Percentiles rank a stretch among this genome's conserved stretches.
These are phyloP conservation scores for Sclerotinia borealis DNA, from an alignment of 2,329 filamentous ascomycete species.

Conservation along the genomic window DNA sequence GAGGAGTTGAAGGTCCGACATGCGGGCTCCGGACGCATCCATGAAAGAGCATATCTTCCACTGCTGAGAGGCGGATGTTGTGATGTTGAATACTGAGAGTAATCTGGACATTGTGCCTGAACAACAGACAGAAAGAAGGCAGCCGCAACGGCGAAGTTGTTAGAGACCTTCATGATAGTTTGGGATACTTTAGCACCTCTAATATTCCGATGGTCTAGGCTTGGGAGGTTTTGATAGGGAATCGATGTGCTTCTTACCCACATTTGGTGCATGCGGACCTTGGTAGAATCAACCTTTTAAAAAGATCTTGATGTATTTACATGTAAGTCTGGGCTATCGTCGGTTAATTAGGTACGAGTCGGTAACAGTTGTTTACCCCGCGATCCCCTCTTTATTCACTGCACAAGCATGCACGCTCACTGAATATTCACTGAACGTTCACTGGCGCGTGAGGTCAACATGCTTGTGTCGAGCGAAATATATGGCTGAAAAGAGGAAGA, in stretches of 20 bases:
- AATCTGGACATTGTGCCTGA: constrained; percentile 53
- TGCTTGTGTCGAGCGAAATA: neutral
- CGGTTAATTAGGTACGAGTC: neutral
- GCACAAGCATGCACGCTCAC: neutral
- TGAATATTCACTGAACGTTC: too few relatives aligned
- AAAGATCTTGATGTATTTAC: neutral
- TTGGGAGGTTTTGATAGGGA: neutral
- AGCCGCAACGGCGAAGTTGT: neutral
- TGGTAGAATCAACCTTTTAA: neutral
- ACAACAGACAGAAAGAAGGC: neutral
- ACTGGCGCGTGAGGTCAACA: constrained; percentile 10
- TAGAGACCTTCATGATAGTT: neutral
- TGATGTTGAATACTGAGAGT: constrained; percentile 51
- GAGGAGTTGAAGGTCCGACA: constrained; percentile 79
- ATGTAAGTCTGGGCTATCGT: neutral
- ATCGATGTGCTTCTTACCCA: neutral
- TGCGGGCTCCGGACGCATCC: constrained; percentile 66
- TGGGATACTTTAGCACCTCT: neutral
- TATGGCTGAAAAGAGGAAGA: neutral
- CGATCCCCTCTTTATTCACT: constrained; percentile 1
- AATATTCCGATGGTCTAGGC: neutral
- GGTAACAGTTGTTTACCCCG: neutral
- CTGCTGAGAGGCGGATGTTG: constrained; percentile 65
- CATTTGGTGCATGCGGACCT: neutral
- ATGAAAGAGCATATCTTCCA: constrained; percentile 72